These are phyloP conservation scores for Balansia obtecta DNA, from an alignment of 2,329 filamentous ascomycete genomes.

Conservation along the genomic window DNA sequence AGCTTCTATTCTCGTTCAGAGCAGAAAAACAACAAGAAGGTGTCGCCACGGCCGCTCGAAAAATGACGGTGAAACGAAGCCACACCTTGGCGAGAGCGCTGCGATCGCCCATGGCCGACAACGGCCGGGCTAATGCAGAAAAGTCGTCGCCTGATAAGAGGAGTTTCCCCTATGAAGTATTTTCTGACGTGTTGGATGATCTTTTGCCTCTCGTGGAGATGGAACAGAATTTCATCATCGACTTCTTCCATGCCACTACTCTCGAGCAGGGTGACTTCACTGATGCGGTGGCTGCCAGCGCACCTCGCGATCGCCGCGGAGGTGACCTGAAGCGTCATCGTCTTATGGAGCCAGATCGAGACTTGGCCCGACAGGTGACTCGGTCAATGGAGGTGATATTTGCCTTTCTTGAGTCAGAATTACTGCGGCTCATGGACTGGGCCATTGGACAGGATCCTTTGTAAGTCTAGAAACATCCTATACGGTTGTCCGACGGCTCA, in stretches of 20 bases:
- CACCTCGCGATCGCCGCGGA: slow-evolving; percentile 56
- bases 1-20: slow-evolving; percentile 78
- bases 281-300: slow-evolving; percentile 56
- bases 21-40: slow-evolving; percentile 75
- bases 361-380: slow-evolving; percentile 73
- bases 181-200: slow-evolving; percentile 68
- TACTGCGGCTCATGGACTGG: slow-evolving; percentile 76
- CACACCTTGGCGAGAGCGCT: slow-evolving; percentile 71
- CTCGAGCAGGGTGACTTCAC: slow-evolving; percentile 71
- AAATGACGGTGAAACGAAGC: slow-evolving; percentile 86
- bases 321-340: slow-evolving; percentile 63
- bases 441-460: slow-evolving; percentile 67
- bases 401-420: slow-evolving; percentile 64
- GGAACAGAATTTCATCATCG: slow-evolving; percentile 95
- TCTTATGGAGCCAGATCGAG: slow-evolving; percentile 78
- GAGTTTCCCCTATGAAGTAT: slow-evolving; percentile 68
- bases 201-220: slow-evolving; percentile 73
- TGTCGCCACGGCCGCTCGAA: slow-evolving; percentile 65
- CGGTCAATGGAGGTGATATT: slow-evolving; percentile 84
- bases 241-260: slow-evolving; percentile 91
- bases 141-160: slow-evolving; percentile 49
- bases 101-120: slow-evolving; percentile 53
- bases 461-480: slow-evolving; percentile 35
- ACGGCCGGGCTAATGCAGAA: slow-evolving; percentile 35
- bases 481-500: background rate